Percentiles rank a stretch among this genome's conserved stretches.
Conservation (phyloP, 768 basidiomycete species). For the Russula brevipes region DNA sequence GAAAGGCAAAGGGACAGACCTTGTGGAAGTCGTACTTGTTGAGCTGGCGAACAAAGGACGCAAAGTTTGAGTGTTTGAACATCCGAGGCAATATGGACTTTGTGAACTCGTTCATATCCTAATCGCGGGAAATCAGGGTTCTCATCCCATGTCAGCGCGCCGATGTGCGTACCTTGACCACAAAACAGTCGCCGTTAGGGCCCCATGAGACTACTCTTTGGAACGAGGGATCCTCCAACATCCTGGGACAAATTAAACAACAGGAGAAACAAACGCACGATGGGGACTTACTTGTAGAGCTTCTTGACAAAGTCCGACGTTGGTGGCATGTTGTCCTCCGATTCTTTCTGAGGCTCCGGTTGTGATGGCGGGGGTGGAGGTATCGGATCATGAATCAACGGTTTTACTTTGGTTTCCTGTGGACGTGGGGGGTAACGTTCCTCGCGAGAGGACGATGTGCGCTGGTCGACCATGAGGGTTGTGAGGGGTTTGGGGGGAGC, state of each 20-base stretch:
- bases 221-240: constrained; percentile 79
- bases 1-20: constrained; percentile 35
- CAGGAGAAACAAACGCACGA: background rate
- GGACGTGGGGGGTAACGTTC: constrained; percentile 32
- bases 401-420: constrained; percentile 29
- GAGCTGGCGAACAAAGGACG: constrained; percentile 84
- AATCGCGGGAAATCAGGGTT: constrained; percentile 20
- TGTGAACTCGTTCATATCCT: constrained; percentile 96
- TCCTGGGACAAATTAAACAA: constrained; percentile 42
- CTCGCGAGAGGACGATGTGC: constrained; percentile 34
- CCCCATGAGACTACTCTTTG: constrained; percentile 78
- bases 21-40: constrained; percentile 99
- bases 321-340: constrained; percentile 76
- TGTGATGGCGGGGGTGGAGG: constrained; percentile 24
- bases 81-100: constrained; percentile 82
- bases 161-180: constrained; percentile 55
- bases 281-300: constrained; percentile 67
- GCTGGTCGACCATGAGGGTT: constrained; percentile 34
- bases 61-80: constrained; percentile 96
- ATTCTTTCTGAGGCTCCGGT: constrained; percentile 22
- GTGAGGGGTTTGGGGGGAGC: constrained; percentile 27
- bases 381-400: constrained; percentile 19
- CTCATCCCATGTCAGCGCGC: constrained; percentile 13
- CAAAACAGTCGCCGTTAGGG: constrained; percentile 79
- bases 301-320: constrained; percentile 94